Evolutionary conservation across 768 basidiomycete species (phyloP), one percentile per base, ranked within the genome.

Genomic region (Kwoniella heveanensis): DNA sequence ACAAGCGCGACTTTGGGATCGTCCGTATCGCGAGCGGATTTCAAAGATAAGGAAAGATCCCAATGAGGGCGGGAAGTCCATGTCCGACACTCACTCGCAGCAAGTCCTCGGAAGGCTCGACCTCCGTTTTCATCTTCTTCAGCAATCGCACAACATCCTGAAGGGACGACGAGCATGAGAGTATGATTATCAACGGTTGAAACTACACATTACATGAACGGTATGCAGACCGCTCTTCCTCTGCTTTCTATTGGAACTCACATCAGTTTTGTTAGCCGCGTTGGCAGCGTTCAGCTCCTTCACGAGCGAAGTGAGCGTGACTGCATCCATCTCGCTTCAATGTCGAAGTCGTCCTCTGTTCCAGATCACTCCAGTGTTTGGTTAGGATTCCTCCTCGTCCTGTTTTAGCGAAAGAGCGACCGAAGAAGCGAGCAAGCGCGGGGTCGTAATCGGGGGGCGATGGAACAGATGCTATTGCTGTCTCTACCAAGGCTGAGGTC

Each of bases 31-130:
- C n/a, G n/a, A n/a, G n/a, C n/a, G n/a, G n/a, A n/a, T n/a, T n/a
- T n/a, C n/a, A n/a, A n/a, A n/a, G n/a, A n/a, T n/a, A n/a, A n/a
- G n/a, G n/a, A n/a, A n/a, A n/a, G n/a, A n/a, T n/a, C n/a, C n/a
- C n/a, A n/a, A n/a, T n/a, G n/a, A n/a, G n/a, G n/a, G n/a, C n/a
- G n/a, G n/a, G n/a, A n/a, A n/a, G n/a, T n/a, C n/a, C n/a, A n/a
- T n/a, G n/a, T n/a, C n/a, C n/a, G n/a, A n/a, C n/a, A 77, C 77
- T 54, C 30, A 78, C 78, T 54, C 74, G 25, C 10, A 79, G 62
- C 12, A 75, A 46, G 24, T 77, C 74, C 62, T 79, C 78, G 0
- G 70, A 72, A 13, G 78, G 75, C 15, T 64, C 59, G 1, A 74
- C 73, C 21, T 72, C 73, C 6, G 51, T 50, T 44, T 73, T 71